Percentiles rank a stretch among this genome's conserved stretches.
phyloP scores from a whole-genome alignment of 2,329 filamentous ascomycete species.

The Graphiopsis chlorocephala region DNA sequence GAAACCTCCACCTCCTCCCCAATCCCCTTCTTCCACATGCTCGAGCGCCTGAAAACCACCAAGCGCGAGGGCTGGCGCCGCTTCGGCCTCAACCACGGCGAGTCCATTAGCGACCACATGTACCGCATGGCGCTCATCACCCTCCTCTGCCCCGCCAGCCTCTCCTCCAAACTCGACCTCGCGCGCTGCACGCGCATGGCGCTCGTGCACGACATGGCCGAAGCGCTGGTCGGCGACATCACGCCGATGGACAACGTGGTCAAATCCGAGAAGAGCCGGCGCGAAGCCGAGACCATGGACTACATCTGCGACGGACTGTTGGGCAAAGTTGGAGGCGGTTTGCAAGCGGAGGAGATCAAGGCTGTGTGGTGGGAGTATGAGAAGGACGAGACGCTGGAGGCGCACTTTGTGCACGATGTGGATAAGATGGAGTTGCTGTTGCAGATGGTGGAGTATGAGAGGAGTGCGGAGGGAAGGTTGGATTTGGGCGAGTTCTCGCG shows the following conservation, averaged over 20 bases:
- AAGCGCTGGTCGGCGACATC: slow-evolving; percentile 91
- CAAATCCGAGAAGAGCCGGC: slow-evolving; percentile 84
- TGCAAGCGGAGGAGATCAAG: slow-evolving; percentile 67
- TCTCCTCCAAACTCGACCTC: slow-evolving; percentile 71
- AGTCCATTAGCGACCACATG: slow-evolving; percentile 98
- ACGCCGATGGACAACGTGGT: slow-evolving; percentile 83
- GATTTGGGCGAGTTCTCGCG: slow-evolving; percentile 86
- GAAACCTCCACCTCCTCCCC: slow-evolving; percentile 66
- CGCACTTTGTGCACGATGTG: slow-evolving; percentile 88
- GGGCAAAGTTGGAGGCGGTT: slow-evolving; percentile 69
- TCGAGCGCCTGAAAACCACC: slow-evolving; percentile 92
- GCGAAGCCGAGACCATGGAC: slow-evolving; percentile 88
- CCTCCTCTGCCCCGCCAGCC: slow-evolving; percentile 78
- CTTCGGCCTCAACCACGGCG: slow-evolving; percentile 72
- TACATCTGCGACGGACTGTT: slow-evolving; percentile 75
- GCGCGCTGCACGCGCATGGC: slow-evolving; percentile 90
- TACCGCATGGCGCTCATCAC: slow-evolving; percentile 98
- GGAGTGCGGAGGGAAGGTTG: slow-evolving; percentile 59
- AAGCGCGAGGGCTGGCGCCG: slow-evolving; percentile 95
- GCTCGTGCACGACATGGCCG: slow-evolving; percentile 95
- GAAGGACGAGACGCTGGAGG: slow-evolving; percentile 77
- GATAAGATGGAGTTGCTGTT: slow-evolving; percentile 94
- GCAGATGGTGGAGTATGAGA: slow-evolving; percentile 97
- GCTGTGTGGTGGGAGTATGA: slow-evolving; percentile 95
- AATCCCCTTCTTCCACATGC: slow-evolving; percentile 87